phyloP scores from a whole-genome alignment of 768 basidiomycete genomes.

The Russula vinacea region DNA sequence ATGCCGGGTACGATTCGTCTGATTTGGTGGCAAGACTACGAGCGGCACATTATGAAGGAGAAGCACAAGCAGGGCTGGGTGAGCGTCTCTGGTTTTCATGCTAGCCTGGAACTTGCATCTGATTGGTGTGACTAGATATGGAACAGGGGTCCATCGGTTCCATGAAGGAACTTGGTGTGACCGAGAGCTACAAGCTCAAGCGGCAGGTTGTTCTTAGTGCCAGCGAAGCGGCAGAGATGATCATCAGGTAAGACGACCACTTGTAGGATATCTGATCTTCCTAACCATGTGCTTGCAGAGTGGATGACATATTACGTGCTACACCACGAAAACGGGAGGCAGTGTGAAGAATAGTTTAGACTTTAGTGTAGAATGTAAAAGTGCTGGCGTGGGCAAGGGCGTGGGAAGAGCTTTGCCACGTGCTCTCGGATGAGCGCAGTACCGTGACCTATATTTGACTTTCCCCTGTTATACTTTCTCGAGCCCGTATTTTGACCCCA shows the following conservation, averaged over 20 bases:
- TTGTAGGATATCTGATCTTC: neutral
- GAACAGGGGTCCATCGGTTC: slow-evolving; percentile 78
- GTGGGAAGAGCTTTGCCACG: neutral
- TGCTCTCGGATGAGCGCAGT: neutral
- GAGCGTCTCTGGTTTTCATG: slow-evolving; percentile 34
- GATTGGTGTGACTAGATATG: slow-evolving; percentile 62
- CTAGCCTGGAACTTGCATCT: slow-evolving; percentile 3
- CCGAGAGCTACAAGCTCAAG: slow-evolving; percentile 97
- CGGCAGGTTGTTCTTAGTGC: slow-evolving; percentile 92
- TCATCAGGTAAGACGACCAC: slow-evolving; percentile 64
- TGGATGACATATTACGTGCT: slow-evolving; percentile 87
- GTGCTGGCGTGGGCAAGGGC: too few species aligned
- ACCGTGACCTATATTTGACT: neutral
- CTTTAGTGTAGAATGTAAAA: neutral
- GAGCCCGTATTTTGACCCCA: neutral
- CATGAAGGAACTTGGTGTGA: slow-evolving; percentile 84
- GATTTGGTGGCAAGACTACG: slow-evolving; percentile 87
- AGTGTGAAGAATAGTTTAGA: slow-evolving; percentile 41
- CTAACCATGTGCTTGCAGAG: slow-evolving; percentile 43
- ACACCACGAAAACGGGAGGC: slow-evolving; percentile 85
- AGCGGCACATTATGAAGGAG: slow-evolving; percentile 92
- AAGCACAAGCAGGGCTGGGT: slow-evolving; percentile 85
- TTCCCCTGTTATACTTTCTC: slow-evolving; percentile 21
- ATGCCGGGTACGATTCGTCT: slow-evolving; percentile 96
- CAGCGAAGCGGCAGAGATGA: slow-evolving; percentile 98